A percentile compares a stretch with the other conserved stretches of the same genome.
phyloP scores from a whole-genome alignment of 108 stramenopile species.

The Asterionellopsis glacialis region DNA sequence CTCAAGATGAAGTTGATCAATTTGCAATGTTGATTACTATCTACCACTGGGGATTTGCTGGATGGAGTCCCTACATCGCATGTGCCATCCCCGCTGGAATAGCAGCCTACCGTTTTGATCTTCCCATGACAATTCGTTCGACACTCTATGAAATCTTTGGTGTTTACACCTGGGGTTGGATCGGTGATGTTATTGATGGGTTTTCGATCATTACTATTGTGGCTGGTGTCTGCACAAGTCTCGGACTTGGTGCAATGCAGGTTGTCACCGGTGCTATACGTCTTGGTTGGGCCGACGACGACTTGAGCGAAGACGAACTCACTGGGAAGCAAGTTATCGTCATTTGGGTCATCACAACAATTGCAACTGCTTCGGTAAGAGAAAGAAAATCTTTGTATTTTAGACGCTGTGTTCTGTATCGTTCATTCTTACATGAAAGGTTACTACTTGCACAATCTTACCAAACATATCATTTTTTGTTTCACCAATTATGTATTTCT shows the following conservation, averaged over 20 bases:
- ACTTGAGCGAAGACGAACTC: slow-evolving; percentile 9
- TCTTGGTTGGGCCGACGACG: slow-evolving; percentile 28
- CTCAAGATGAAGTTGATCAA: slow-evolving; percentile 44
- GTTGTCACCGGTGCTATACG: slow-evolving; percentile 34
- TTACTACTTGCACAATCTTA: too few species aligned
- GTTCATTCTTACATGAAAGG: too few species aligned
- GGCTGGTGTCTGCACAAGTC: slow-evolving; percentile 52
- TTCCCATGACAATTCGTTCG: slow-evolving; percentile 49
- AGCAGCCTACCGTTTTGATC: slow-evolving; percentile 33
- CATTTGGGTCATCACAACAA: slow-evolving; percentile 45
- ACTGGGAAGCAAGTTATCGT: slow-evolving; percentile 14
- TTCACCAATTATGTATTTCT: too few species aligned
- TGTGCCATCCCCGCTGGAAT: slow-evolving; percentile 44
- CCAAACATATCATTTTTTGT: too few species aligned
- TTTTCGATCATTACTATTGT: slow-evolving; percentile 53
- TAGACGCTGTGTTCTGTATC: too few species aligned
- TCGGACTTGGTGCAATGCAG: slow-evolving; percentile 53
- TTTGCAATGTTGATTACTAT: slow-evolving; percentile 52
- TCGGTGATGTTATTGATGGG: slow-evolving; percentile 57
- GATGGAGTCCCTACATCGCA: slow-evolving; percentile 48
- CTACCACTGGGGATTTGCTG: slow-evolving; percentile 63
- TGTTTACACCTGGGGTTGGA: slow-evolving; percentile 59
- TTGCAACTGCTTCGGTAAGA: slow-evolving; percentile 39
- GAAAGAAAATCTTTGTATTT: too few species aligned
- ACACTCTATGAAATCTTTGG: slow-evolving; percentile 57